A percentile compares a stretch with the other conserved stretches of the same genome.
Conservation (phyloP, 345 rosid genomes). For the Salix koriyanagi region DNA sequence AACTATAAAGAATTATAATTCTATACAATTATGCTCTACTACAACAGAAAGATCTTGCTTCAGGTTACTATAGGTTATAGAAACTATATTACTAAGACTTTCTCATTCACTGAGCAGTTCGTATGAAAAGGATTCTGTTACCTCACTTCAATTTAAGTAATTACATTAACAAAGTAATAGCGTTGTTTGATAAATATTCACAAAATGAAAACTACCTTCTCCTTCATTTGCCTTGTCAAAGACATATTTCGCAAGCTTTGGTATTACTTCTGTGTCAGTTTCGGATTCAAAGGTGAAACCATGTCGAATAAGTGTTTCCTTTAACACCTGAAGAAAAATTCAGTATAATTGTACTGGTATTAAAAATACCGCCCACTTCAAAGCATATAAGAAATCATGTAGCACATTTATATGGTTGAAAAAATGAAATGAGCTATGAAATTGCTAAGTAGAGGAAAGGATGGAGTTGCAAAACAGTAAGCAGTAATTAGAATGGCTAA, state of each 20-base stretch:
- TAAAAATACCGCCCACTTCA: not conserved
- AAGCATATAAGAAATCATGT: not conserved
- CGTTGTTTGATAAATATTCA: not conserved
- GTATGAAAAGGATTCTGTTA: not conserved
- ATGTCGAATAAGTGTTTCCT: constrained; percentile 69
- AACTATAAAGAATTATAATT: too few relatives aligned
- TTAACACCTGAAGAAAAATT: constrained; percentile 51
- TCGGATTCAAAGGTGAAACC: constrained; percentile 90
- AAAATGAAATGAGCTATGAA: not conserved
- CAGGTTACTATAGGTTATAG: too few relatives aligned
- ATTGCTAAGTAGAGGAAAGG: not conserved
- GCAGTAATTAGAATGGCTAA: not conserved
- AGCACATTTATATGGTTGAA: not conserved
- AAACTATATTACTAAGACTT: too few relatives aligned
- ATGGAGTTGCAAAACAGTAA: not conserved
- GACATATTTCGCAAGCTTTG: constrained; percentile 87
- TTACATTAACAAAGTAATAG: not conserved
- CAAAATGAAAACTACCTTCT: constrained; percentile 45
- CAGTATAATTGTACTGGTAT: not conserved
- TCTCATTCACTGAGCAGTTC: not conserved
- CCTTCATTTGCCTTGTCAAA: constrained; percentile 82
- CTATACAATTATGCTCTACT: too few relatives aligned
- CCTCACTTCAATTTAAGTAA: not conserved
- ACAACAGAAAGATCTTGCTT: too few relatives aligned
- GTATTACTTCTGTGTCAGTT: constrained; percentile 94